A percentile compares a stretch with the other conserved stretches of the same genome.
Evolutionary conservation across 202 grass and related monocot genomes (phyloP).

Genomic region (Eragrostis tef): DNA sequence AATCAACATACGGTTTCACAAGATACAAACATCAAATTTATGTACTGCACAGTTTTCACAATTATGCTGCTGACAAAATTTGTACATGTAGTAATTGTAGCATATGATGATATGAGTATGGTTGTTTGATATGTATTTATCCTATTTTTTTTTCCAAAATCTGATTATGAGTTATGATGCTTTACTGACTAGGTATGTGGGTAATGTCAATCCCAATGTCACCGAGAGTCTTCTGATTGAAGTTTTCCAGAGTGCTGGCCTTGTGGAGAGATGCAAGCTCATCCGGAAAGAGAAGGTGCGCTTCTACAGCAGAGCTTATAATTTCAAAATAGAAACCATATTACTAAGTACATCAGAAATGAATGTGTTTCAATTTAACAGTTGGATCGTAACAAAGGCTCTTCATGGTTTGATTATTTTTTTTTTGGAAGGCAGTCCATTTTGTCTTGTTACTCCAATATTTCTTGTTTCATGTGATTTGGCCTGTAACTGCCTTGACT

Average conservation of each 20-base stretch:
- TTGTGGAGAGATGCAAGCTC: slow-evolving; percentile 85
- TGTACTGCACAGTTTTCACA: slow-evolving; percentile 16
- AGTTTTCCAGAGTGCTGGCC: slow-evolving; percentile 77
- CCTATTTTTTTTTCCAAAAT: slow-evolving; percentile 16
- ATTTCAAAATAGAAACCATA: not conserved
- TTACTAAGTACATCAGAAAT: slow-evolving; percentile 7
- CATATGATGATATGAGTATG: slow-evolving; percentile 7
- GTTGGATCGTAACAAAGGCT: slow-evolving; percentile 16
- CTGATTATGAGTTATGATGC: slow-evolving; percentile 36
- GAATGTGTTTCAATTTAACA: not conserved
- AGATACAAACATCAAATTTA: not conserved
- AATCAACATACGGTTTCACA: slow-evolving; percentile 9
- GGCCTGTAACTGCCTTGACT: not conserved
- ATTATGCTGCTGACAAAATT: slow-evolving; percentile 25
- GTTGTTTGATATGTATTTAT: not conserved
- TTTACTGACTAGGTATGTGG: slow-evolving; percentile 70
- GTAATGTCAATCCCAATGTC: slow-evolving; percentile 77
- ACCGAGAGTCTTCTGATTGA: slow-evolving; percentile 75
- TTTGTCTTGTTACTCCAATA: slow-evolving; percentile 32
- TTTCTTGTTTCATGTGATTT: slow-evolving; percentile 26
- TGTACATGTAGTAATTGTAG: slow-evolving; percentile 24
- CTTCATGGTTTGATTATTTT: not conserved
- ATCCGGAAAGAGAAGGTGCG: slow-evolving; percentile 86
- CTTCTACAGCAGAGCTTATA: slow-evolving; percentile 35
- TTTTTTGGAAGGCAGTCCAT: too few species aligned